A percentile compares a stretch with the other conserved stretches of the same genome.
phyloP scores from a whole-genome alignment of 192 early-diverging fungal species.

The Piromyces finnis region DNA sequence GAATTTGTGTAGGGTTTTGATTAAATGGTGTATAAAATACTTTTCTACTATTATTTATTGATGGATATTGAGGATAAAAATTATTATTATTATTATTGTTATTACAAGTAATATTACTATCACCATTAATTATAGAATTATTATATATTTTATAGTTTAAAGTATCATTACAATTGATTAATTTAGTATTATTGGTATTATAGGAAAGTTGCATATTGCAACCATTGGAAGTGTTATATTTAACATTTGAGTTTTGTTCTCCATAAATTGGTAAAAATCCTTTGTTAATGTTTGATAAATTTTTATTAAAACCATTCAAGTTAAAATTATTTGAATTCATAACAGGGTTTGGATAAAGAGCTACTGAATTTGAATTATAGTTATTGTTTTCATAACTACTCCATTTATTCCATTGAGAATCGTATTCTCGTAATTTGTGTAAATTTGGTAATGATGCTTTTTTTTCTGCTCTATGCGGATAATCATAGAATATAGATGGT shows the following conservation, averaged over 20 bases:
- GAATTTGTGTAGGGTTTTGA: too few species aligned
- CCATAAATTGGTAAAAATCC: not conserved
- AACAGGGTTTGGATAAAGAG: not conserved
- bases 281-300: not conserved
- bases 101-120: too few species aligned
- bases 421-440: not conserved
- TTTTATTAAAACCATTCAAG: not conserved
- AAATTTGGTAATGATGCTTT: not conserved
- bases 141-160: too few species aligned
- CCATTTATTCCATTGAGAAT: not conserved
- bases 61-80: too few species aligned
- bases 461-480: not conserved
- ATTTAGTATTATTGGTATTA: too few species aligned
- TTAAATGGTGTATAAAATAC: too few species aligned
- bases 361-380: not conserved
- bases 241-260: not conserved
- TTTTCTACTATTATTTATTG: too few species aligned
- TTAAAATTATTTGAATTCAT: not conserved
- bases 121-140: too few species aligned
- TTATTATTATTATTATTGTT: too few species aligned
- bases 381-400: not conserved
- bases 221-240: too few species aligned
- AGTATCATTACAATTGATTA: too few species aligned
- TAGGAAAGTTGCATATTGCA: too few species aligned
- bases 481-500: not conserved